Evolutionary conservation across 257 asterid genomes (phyloP).

Genomic region (Parsonsia alboflavescens): DNA sequence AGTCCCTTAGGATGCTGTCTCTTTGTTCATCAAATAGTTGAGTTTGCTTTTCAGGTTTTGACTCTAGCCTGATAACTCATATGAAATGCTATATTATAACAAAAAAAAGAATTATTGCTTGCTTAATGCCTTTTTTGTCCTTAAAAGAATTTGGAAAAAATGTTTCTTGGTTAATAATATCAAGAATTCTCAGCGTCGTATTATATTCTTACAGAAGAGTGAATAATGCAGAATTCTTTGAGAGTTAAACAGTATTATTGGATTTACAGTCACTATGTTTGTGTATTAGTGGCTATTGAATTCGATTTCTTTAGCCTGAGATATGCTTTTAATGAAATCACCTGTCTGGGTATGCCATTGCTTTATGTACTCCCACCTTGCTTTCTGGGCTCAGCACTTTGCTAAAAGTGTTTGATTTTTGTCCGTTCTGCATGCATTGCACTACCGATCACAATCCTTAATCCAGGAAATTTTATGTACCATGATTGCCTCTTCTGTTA

Average conservation of each 20-base stretch:
- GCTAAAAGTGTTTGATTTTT: too few species aligned
- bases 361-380: neutral
- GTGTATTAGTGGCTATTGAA: neutral
- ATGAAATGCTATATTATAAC: neutral
- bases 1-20: neutral
- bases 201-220: neutral
- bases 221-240: neutral
- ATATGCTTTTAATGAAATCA: neutral
- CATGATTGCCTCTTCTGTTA: neutral
- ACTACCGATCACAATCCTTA: neutral
- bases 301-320: constrained; percentile 2
- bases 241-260: neutral
- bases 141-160: neutral
- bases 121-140: neutral
- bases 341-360: neutral
- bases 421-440: neutral
- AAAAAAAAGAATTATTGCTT: neutral
- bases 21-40: neutral
- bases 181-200: neutral
- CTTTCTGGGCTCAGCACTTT: neutral
- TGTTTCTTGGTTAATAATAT: neutral
- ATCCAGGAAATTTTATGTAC: neutral
- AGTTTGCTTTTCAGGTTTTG: neutral
- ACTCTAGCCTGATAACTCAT: neutral
- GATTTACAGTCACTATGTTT: neutral